phyloP scores from a whole-genome alignment of 2,329 filamentous ascomycete genomes.

The Raffaelea arxii region DNA sequence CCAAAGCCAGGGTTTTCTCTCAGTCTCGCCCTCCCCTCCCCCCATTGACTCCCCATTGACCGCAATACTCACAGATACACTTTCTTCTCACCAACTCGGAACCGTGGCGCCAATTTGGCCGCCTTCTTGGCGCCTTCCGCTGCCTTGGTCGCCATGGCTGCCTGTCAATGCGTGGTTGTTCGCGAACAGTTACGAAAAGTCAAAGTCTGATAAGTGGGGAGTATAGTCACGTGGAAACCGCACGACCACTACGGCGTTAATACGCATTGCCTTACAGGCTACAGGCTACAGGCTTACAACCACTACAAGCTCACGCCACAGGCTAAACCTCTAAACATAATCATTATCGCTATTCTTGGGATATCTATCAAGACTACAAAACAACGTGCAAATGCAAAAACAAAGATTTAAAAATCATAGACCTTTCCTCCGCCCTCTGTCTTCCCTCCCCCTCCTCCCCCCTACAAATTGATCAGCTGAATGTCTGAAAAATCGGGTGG shows the following conservation, averaged over 20 bases:
- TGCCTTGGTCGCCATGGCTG: conserved; percentile 18
- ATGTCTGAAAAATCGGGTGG: conserved; percentile 86
- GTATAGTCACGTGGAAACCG: too few relatives aligned
- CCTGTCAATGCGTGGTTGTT: not conserved
- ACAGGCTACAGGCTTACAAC: too few relatives aligned
- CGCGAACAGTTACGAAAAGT: too few relatives aligned
- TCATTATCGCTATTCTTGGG: too few relatives aligned
- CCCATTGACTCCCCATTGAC: not conserved
- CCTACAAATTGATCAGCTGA: conserved; percentile 69
- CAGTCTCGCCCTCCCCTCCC: not conserved
- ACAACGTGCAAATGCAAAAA: not conserved
- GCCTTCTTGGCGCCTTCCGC: conserved; percentile 25
- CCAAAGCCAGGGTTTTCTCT: too few relatives aligned
- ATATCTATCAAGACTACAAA: too few relatives aligned
- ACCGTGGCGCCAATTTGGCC: conserved; percentile 25
- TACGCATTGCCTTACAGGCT: too few relatives aligned
- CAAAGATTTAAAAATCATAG: too few relatives aligned
- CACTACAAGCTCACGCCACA: too few relatives aligned
- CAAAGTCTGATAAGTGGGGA: too few relatives aligned
- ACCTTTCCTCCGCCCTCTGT: not conserved
- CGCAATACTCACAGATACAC: conserved; percentile 40
- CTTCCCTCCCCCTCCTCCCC: not conserved
- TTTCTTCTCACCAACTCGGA: conserved; percentile 42
- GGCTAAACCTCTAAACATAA: too few relatives aligned
- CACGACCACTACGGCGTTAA: too few relatives aligned